These are phyloP conservation scores for Tolypocladium pustulatum DNA, from an alignment of 2,329 filamentous ascomycete genomes.

Conservation along the genomic window DNA sequence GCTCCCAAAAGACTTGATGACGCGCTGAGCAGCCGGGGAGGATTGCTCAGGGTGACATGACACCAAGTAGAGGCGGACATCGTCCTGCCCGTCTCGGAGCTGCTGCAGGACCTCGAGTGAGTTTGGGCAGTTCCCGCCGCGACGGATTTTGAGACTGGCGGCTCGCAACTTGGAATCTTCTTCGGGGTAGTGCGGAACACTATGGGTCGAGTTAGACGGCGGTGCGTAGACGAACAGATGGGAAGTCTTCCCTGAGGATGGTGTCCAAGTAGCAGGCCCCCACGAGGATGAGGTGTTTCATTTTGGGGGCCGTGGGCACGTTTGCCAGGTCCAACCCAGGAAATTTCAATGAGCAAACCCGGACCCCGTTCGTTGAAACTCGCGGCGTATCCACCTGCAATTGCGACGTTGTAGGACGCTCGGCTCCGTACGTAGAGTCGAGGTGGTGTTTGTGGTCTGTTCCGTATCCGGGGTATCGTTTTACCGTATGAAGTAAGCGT, in stretches of 20 bases:
- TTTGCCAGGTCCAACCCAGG: not conserved
- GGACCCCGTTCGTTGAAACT: not conserved
- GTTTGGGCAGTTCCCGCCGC: slow-evolving; percentile 66
- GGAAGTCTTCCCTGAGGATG: slow-evolving; percentile 45
- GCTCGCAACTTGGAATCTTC: slow-evolving; percentile 68
- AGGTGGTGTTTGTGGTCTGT: not conserved
- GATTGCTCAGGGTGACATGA: slow-evolving; percentile 41
- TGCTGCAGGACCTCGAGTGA: slow-evolving; percentile 61
- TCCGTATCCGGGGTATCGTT: not conserved
- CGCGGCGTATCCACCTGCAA: not conserved
- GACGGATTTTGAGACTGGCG: slow-evolving; percentile 43
- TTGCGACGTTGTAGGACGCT: not conserved
- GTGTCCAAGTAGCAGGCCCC: slow-evolving; percentile 64
- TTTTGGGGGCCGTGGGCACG: slow-evolving; percentile 10
- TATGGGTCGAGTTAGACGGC: slow-evolving; percentile 16
- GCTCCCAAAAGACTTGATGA: slow-evolving; percentile 43
- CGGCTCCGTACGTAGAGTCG: not conserved
- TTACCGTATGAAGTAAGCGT: not conserved
- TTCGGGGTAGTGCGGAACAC: slow-evolving; percentile 53
- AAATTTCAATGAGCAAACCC: not conserved
- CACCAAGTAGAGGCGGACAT: slow-evolving; percentile 31
- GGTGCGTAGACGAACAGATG: not conserved
- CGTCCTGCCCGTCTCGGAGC: slow-evolving; percentile 27
- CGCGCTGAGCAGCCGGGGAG: slow-evolving; percentile 39
- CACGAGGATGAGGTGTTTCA: slow-evolving; percentile 50